These are phyloP conservation scores for Torulaspora microellipsoides DNA, from an alignment of 805 yeast species.

Conservation along the genomic window DNA sequence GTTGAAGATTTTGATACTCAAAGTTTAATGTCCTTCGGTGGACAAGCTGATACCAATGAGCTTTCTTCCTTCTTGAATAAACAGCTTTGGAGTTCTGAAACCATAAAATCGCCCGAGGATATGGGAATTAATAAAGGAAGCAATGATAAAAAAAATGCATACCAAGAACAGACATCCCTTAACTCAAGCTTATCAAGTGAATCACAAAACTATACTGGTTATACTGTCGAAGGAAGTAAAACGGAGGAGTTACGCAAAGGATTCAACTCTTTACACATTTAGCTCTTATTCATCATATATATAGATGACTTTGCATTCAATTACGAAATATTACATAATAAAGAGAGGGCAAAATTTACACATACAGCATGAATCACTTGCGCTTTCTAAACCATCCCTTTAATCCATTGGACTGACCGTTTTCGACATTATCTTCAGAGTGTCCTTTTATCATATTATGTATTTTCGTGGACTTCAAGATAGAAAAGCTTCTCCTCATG, in stretches of 20 bases:
- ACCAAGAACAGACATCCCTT: conserved; percentile 10
- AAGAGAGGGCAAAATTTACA: too few relatives aligned
- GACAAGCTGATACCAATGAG: conserved; percentile 19
- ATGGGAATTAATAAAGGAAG: neutral
- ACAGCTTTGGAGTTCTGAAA: conserved; percentile 23
- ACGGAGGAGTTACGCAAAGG: conserved; percentile 5
- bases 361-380: neutral
- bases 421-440: conserved; percentile 3
- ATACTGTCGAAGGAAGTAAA: neutral
- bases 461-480: conserved; percentile 5
- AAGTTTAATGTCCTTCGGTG: conserved; percentile 33
- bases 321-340: too few relatives aligned
- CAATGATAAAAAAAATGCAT: conserved; percentile 2
- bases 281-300: neutral
- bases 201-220: conserved; percentile 10
- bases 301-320: too few relatives aligned
- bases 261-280: conserved; percentile 9
- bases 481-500: conserved; percentile 6
- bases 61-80: conserved; percentile 24
- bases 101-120: too few relatives aligned
- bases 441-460: neutral
- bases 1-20: conserved; percentile 32
- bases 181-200: conserved; percentile 22
- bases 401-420: neutral
- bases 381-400: conserved; percentile 9